Evolutionary conservation across 2,329 filamentous ascomycete genomes (phyloP).

Genomic region (Alternaria sp.): DNA sequence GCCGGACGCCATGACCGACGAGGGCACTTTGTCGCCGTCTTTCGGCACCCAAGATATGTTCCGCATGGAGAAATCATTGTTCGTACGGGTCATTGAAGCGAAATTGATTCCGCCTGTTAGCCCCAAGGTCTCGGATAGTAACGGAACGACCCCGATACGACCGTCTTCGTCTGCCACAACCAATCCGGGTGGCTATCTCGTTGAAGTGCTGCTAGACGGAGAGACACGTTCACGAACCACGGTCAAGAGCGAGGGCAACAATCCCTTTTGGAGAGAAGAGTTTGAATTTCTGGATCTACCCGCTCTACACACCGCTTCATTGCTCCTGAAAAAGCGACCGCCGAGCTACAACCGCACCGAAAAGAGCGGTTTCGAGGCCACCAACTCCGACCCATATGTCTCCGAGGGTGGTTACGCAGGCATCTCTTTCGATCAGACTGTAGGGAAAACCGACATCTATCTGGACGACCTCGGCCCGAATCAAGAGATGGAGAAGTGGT

Average conservation of each 20-base stretch:
- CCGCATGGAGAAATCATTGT: constrained; percentile 67
- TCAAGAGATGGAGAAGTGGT: constrained; percentile 84
- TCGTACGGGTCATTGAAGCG: constrained; percentile 66
- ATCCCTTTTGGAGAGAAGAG: constrained; percentile 83
- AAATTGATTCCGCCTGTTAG: constrained; percentile 56
- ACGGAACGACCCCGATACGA: constrained; percentile 27
- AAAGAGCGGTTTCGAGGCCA: constrained; percentile 48
- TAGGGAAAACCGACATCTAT: constrained; percentile 80
- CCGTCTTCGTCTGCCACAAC: constrained; percentile 41
- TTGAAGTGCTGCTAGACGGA: constrained; percentile 79
- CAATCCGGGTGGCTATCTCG: constrained; percentile 71
- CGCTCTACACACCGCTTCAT: constrained; percentile 70
- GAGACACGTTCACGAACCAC: constrained; percentile 79
- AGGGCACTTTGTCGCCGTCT: constrained; percentile 43
- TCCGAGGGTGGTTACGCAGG: constrained; percentile 53
- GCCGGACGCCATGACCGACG: constrained; percentile 51
- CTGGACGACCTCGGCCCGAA: constrained; percentile 79
- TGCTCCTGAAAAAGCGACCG: constrained; percentile 71
- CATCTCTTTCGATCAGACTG: constrained; percentile 57
- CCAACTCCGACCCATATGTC: constrained; percentile 37
- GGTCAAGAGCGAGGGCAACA: constrained; percentile 72
- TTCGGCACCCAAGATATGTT: constrained; percentile 65
- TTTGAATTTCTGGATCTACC: constrained; percentile 79
- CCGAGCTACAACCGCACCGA: constrained; percentile 47
- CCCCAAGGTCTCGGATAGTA: constrained; percentile 43